Evolutionary conservation across 805 yeast genomes (phyloP).

Genomic region (Yarrowia divulgata): DNA sequence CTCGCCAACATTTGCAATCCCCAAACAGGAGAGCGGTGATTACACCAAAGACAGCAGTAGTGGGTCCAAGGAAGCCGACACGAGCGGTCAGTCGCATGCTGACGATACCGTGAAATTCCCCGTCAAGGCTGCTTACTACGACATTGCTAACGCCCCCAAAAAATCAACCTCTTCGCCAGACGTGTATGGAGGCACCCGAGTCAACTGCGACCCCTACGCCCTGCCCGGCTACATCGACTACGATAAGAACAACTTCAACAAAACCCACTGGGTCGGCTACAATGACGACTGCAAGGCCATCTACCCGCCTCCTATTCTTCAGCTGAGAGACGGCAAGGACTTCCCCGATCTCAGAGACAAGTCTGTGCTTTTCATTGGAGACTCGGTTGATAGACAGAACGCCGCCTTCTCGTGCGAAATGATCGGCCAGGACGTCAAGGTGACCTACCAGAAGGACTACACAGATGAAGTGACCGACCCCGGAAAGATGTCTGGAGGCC

Average conservation of each 20-base stretch:
- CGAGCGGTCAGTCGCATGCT: neutral
- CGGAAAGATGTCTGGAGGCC: slow-evolving; percentile 25
- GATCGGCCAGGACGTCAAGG: slow-evolving; percentile 24
- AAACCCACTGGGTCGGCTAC: slow-evolving; percentile 34
- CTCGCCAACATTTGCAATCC: neutral
- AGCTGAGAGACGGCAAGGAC: slow-evolving; percentile 26
- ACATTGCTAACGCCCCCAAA: slow-evolving; percentile 1
- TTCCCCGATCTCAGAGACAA: slow-evolving; percentile 29
- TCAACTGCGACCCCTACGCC: slow-evolving; percentile 39
- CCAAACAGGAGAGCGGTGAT: neutral
- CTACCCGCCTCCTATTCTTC: slow-evolving; percentile 30
- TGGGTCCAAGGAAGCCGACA: neutral
- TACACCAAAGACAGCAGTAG: neutral
- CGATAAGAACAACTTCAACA: slow-evolving; percentile 31
- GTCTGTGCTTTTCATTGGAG: slow-evolving; percentile 38
- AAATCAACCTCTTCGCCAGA: slow-evolving; percentile 18
- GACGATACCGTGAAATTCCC: neutral
- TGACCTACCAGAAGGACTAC: slow-evolving; percentile 36
- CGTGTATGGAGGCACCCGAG: slow-evolving; percentile 20
- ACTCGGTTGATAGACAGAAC: slow-evolving; percentile 39
- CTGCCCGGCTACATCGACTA: slow-evolving; percentile 35
- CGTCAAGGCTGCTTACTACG: slow-evolving; percentile 24
- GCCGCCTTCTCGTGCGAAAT: slow-evolving; percentile 37
- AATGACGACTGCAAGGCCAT: slow-evolving; percentile 36
- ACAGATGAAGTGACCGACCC: slow-evolving; percentile 13